Evolutionary conservation across 2,329 filamentous ascomycete species (phyloP), one percentile per base, ranked within the genome.

Genomic region (Fusarium multiceps): DNA sequence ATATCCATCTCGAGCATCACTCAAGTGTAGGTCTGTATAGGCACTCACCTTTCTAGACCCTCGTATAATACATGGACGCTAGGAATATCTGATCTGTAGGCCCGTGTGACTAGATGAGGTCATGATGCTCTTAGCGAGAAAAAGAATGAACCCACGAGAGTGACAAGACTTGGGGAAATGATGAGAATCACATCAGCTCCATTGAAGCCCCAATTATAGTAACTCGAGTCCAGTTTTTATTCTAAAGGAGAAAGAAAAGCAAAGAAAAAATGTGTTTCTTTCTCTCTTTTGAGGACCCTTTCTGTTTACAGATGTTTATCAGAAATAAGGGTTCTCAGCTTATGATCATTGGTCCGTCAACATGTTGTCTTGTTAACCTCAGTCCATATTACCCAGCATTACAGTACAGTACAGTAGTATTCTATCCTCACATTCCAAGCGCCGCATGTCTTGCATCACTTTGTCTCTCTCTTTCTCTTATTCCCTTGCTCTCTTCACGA

Each of bases 381-480:
- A 51, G n/a, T 16, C 18, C 34, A 37, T 37, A 37, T 37, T 37
- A 37, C 34, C 34, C 28, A 34, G 28, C 47, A 49, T 49, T 21
- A 7, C 13, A 30, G 12, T 30, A 11, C 13, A 30, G 48, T 18
- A 7, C 23, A 25, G 48, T 18, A 56, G 25, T 14, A 55, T 34
- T 23, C 18, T 27, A 41, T 41, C 49, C 18, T 51, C 32, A 12
- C 49, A 51, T 51, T 51, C 66, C 62, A 69, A 47, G 20, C 37
- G 55, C 40, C 30, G 55, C 59, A 72, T 74, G 72, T 74, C 72
- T 72, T 61, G 72, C 72, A 72, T 74, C 72, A 72, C 41, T 59
- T 67, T 58, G 50, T 63, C 56, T 63, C 50, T 49, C 20, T 53
- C 46, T 55, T 32, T 42, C 21, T 50, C 49, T 51, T 37, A 37